phyloP scores from a whole-genome alignment of 257 asterid genomes.

The Jaltomata sinuosa region DNA sequence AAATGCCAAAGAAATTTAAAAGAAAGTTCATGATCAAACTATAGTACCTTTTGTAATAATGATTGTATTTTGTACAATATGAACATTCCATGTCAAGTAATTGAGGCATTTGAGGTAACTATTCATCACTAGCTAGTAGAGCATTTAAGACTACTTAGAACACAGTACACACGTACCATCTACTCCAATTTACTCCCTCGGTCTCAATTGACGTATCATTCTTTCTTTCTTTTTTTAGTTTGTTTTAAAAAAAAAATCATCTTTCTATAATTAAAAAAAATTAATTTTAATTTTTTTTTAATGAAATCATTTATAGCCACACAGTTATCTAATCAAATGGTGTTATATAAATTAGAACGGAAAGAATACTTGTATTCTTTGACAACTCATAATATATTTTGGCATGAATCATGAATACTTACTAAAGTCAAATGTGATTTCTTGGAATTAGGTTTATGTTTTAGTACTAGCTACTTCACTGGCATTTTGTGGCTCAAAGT shows the following conservation, averaged over 20 bases:
- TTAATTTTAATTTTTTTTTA: no score
- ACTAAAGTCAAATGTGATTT: neutral
- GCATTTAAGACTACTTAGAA: neutral
- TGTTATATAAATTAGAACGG: no score
- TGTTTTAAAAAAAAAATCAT: neutral
- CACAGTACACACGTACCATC: neutral
- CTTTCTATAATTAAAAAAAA: no score
- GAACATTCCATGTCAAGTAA: neutral
- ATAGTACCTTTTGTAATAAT: neutral
- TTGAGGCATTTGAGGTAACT: neutral
- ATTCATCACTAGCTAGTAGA: neutral
- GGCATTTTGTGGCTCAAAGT: conserved; percentile 30
- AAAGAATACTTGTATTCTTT: neutral
- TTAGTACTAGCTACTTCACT: neutral
- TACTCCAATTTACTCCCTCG: neutral
- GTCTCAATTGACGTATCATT: no score
- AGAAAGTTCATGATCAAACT: neutral
- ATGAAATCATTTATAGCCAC: no score
- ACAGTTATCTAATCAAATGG: no score
- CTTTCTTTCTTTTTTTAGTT: no score
- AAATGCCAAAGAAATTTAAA: neutral
- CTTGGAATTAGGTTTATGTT: conserved; percentile 13
- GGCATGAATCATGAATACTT: neutral
- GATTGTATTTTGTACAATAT: neutral
- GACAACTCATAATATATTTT: neutral